These are phyloP conservation scores for Fraxinus latifolia DNA, from an alignment of 305 asterid genomes.

Conservation along the genomic window DNA sequence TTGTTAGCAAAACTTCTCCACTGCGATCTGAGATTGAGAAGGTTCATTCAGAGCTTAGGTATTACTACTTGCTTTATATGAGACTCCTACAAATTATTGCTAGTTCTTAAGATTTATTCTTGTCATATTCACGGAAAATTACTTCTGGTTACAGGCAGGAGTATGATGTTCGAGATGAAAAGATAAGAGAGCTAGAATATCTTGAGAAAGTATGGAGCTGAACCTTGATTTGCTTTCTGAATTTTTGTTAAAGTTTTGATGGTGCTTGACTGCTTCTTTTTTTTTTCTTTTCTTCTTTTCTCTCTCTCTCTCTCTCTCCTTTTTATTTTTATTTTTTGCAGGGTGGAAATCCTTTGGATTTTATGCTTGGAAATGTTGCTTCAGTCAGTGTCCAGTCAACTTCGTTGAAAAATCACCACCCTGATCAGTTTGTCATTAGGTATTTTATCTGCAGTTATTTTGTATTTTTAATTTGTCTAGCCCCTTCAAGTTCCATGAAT, in stretches of 20 bases:
- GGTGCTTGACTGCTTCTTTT: constrained; percentile 12
- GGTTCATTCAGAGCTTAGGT: constrained; percentile 57
- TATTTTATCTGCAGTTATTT: constrained; percentile 28
- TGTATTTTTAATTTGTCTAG: background rate
- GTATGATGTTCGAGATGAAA: constrained; percentile 70
- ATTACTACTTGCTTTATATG: constrained; percentile 22
- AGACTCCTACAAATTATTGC: background rate
- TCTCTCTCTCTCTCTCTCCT: background rate
- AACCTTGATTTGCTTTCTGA: constrained; percentile 27
- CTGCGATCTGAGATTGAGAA: constrained; percentile 40
- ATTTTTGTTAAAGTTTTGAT: constrained; percentile 21
- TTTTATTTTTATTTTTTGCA: constrained; percentile 28
- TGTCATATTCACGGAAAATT: constrained; percentile 17
- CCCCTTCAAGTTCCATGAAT: background rate
- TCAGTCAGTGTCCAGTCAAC: constrained; percentile 88
- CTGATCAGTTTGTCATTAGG: constrained; percentile 55
- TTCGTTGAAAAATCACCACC: constrained; percentile 42
- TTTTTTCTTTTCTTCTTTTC: background rate
- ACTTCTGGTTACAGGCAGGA: constrained; percentile 64
- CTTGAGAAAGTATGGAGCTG: constrained; percentile 77
- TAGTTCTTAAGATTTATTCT: constrained; percentile 9
- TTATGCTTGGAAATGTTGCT: constrained; percentile 52
- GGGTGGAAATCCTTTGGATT: constrained; percentile 96
- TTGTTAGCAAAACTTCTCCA: constrained; percentile 40
- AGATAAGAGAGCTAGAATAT: constrained; percentile 85